Evolutionary conservation across 192 early-diverging fungal genomes (phyloP).

Genomic region (Mortierella claussenii): DNA sequence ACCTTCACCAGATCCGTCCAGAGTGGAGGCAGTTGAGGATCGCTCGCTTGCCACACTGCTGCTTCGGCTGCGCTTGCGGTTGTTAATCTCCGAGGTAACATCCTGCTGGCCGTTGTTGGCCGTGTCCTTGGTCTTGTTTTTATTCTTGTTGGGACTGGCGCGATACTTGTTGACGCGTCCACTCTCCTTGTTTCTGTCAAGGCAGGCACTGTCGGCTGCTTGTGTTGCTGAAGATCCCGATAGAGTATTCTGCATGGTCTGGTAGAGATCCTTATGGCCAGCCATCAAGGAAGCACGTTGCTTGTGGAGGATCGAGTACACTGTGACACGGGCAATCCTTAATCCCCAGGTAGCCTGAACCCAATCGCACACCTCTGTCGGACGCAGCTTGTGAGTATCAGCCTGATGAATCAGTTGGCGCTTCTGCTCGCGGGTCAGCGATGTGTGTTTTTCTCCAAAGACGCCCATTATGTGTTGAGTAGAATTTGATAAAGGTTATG

Average conservation of each 20-base stretch:
- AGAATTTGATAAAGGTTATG: background rate
- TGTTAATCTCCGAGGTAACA: background rate
- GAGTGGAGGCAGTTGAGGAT: slow-evolving; percentile 4
- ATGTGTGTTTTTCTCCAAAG: slow-evolving; percentile 53
- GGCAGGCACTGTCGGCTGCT: slow-evolving; percentile 2
- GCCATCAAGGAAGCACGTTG: slow-evolving; percentile 54
- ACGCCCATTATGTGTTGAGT: slow-evolving; percentile 35
- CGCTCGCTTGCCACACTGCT: slow-evolving; percentile 31
- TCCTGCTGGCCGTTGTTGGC: background rate
- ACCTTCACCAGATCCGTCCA: slow-evolving; percentile 33
- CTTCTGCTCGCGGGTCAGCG: slow-evolving; percentile 50
- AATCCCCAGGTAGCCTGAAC: slow-evolving; percentile 49
- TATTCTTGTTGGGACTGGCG: slow-evolving; percentile 38
- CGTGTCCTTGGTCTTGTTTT: slow-evolving; percentile 17
- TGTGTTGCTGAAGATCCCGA: slow-evolving; percentile 15
- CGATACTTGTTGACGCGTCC: slow-evolving; percentile 41
- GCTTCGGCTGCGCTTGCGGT: slow-evolving; percentile 32
- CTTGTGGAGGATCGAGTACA: slow-evolving; percentile 52
- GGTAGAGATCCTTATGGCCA: slow-evolving; percentile 47
- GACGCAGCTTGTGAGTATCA: slow-evolving; percentile 51
- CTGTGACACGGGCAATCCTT: slow-evolving; percentile 47
- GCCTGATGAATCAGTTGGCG: slow-evolving; percentile 53
- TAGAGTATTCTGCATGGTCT: slow-evolving; percentile 40
- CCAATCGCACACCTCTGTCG: slow-evolving; percentile 52
- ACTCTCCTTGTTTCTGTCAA: slow-evolving; percentile 17